Conservation (phyloP, 2,329 filamentous ascomycete genomes). For the Trichoderma harzianum region DNA sequence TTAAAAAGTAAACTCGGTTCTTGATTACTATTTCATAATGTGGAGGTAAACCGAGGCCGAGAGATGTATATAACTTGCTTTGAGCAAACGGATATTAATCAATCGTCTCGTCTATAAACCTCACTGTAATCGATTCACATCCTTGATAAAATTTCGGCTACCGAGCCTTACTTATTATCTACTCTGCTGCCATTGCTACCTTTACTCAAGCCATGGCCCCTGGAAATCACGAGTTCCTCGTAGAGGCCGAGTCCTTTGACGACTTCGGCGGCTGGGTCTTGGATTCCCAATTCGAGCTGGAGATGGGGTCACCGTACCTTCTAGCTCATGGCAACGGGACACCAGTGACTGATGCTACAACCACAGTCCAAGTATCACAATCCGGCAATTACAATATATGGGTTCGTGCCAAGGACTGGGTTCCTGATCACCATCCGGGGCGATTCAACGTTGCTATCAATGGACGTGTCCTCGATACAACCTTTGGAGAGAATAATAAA, state of each 20-base stretch:
- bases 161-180: accelerated
- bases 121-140: neutral
- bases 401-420: conserved; percentile 10
- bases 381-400: neutral
- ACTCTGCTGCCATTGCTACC: neutral
- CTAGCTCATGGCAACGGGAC: neutral
- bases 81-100: neutral
- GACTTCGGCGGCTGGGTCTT: neutral
- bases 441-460: neutral
- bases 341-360: neutral
- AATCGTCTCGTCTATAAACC: neutral
- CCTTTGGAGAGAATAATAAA: neutral
- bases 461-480: neutral
- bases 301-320: conserved; percentile 4
- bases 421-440: neutral
- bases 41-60: neutral
- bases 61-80: neutral
- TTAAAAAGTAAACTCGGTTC: neutral
- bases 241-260: conserved; percentile 1
- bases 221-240: neutral
- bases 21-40: neutral
- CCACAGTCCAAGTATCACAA: neutral
- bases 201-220: neutral
- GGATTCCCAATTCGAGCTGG: neutral
- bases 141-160: neutral